Evolutionary conservation across 345 rosid species (phyloP), one percentile per base, ranked within the genome.

Genomic region (Acer saccharum): DNA sequence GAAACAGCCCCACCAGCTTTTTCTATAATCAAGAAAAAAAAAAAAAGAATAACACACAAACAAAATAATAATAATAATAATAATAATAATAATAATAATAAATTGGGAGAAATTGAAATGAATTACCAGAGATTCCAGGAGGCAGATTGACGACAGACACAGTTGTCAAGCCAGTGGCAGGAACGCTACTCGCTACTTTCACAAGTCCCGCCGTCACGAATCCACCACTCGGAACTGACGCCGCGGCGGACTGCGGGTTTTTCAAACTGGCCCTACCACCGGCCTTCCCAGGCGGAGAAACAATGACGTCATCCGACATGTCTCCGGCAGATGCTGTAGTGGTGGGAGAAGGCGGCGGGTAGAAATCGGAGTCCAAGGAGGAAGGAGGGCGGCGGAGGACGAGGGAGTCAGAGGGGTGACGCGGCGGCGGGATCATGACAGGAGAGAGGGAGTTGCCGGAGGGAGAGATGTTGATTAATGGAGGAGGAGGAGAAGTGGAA

Each of bases 341-440:
- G 21, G 57, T 32, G 74, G 71, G 52, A 35, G 85, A 67, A 46
- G 68, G 58, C 12, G 84, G 70, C 5, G 76, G 52, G 10, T 35
- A 58, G 66, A 14, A 14, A 25, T 58, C 75, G 18, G 66, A 50
- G 10, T 69, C 41, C 14, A 25, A 18, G 1, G 32, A 55, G 6
- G 84, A 88, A 8, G 71, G 11, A 67, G 79, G 79, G 74, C 71
- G 81, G 80, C 54, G 41, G 74, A 72, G 89, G 46, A 79, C 75
- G 74, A 82, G 77, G 73, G 83, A 76, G 25, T 88, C 88, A 72
- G 96, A 84, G 69, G 79, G 74, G 84, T 85, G 93, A 79, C 89
- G 95, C 7, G 95, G 93, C n/a, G 97, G 98, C 64, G 92, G 98
- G 80, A 93, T 93, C 90, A 91, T 91, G 77, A 95, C 97, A 0